Percentiles rank a stretch among this genome's conserved stretches.
phyloP scores from a whole-genome alignment of 176 grass and related monocot species.

The Ananas comosus region DNA sequence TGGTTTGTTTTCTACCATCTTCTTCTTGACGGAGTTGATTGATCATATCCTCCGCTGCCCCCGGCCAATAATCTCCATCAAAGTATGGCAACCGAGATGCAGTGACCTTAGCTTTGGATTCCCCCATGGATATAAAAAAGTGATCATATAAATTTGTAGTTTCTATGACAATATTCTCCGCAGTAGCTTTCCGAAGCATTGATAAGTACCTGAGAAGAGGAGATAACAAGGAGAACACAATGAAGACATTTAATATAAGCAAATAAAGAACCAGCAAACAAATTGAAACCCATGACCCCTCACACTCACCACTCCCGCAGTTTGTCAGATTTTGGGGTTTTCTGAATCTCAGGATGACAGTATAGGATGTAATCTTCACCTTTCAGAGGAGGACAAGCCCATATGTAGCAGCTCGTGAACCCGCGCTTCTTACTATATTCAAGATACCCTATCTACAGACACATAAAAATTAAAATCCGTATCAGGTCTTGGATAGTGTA shows the following conservation, averaged over 20 bases:
- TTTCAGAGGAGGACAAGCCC: constrained; percentile 90
- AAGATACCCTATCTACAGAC: constrained; percentile 68
- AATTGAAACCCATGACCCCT: background rate
- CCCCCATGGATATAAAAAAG: constrained; percentile 57
- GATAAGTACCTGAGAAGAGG: constrained; percentile 53
- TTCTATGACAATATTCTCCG: constrained; percentile 67
- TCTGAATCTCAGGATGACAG: constrained; percentile 83
- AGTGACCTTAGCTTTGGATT: constrained; percentile 66
- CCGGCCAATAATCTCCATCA: constrained; percentile 94
- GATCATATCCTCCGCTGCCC: constrained; percentile 44
- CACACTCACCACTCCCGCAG: constrained; percentile 65
- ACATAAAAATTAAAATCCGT: background rate
- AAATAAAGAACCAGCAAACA: background rate
- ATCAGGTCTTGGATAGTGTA: background rate
- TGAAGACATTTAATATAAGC: background rate
- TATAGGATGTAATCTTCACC: constrained; percentile 93
- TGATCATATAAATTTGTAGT: constrained; percentile 69
- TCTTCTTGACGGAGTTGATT: constrained; percentile 53
- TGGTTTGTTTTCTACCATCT: constrained; percentile 17
- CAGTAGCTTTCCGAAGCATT: constrained; percentile 66
- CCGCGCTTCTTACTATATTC: constrained; percentile 84
- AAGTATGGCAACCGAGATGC: constrained; percentile 82
- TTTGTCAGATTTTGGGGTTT: constrained; percentile 92
- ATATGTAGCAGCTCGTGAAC: constrained; percentile 92
- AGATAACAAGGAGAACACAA: background rate